Evolutionary conservation across 2,329 filamentous ascomycete species (phyloP).

Genomic region (Neospermospora avenae): DNA sequence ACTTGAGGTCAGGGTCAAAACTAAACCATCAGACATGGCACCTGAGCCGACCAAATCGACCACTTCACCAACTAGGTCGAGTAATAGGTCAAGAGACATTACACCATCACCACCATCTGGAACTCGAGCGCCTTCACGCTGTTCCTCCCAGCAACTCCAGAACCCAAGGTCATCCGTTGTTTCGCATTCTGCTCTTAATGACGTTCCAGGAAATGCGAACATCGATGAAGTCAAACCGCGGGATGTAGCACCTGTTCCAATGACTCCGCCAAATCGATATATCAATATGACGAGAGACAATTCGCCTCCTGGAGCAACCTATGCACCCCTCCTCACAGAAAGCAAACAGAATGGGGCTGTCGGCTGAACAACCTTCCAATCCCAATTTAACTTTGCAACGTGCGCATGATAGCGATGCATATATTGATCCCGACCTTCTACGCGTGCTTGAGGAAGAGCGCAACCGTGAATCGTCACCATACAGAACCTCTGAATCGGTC

Average conservation of each 20-base stretch:
- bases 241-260: too few relatives aligned
- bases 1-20: too few relatives aligned
- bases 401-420: not conserved
- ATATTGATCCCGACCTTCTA: not conserved
- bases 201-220: too few relatives aligned
- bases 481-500: not conserved
- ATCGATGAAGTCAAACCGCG: not conserved
- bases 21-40: too few relatives aligned
- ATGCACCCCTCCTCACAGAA: not conserved
- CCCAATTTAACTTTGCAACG: not conserved
- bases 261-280: not conserved
- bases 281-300: not conserved
- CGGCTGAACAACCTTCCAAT: not conserved
- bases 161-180: too few relatives aligned
- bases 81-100: too few relatives aligned
- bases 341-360: not conserved
- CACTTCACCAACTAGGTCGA: too few relatives aligned
- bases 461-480: not conserved
- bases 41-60: too few relatives aligned
- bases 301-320: not conserved
- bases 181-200: too few relatives aligned
- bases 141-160: too few relatives aligned
- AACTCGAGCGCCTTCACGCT: too few relatives aligned
- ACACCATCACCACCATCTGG: too few relatives aligned
- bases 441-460: not conserved